phyloP scores from a whole-genome alignment of 1,284 basidiomycete genomes.

The Marasmius oreades region DNA sequence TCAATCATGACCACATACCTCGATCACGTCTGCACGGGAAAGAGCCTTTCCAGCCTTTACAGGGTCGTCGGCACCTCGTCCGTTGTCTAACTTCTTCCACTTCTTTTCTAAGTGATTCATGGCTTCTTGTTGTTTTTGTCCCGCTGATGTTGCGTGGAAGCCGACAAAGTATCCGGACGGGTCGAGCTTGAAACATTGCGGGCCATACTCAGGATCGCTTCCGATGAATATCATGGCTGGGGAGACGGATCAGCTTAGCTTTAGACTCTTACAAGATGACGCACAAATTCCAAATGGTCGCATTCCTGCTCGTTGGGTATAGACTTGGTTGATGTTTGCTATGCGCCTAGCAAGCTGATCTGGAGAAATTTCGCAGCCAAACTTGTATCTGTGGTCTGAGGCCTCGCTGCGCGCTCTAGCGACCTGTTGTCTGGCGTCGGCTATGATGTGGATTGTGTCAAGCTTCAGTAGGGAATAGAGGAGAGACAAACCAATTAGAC shows the following conservation, averaged over 20 bases:
- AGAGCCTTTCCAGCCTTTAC: constrained; percentile 65
- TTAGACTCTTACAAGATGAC: constrained; percentile 25
- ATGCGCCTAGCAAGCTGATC: constrained; percentile 91
- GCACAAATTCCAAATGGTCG: constrained; percentile 92
- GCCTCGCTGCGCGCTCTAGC: constrained; percentile 88
- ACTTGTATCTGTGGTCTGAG: constrained; percentile 94
- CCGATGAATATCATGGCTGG: constrained; percentile 96
- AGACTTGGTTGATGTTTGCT: constrained; percentile 99
- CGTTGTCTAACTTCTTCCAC: constrained; percentile 91
- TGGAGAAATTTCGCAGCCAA: constrained; percentile 96
- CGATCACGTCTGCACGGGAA: constrained; percentile 71
- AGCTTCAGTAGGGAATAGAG: constrained; percentile 3
- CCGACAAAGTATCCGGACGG: constrained; percentile 99
- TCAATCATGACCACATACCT: constrained; percentile 58
- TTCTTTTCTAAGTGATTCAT: constrained; percentile 99
- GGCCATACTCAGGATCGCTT: constrained; percentile 84
- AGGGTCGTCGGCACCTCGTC: constrained; percentile 73
- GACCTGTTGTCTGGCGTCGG: constrained; percentile 93
- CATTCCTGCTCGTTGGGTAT: constrained; percentile 97
- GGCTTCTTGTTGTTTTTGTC: constrained; percentile 98
- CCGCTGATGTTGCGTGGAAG: constrained; percentile 94
- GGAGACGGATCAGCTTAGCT: constrained; percentile 7
- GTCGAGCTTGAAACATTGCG: constrained; percentile 97
- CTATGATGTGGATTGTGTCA: constrained; percentile 37
- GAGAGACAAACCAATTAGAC: constrained; percentile 73